Evolutionary conservation across 805 yeast species (phyloP).

Genomic region (Schwanniomyces yamadae): DNA sequence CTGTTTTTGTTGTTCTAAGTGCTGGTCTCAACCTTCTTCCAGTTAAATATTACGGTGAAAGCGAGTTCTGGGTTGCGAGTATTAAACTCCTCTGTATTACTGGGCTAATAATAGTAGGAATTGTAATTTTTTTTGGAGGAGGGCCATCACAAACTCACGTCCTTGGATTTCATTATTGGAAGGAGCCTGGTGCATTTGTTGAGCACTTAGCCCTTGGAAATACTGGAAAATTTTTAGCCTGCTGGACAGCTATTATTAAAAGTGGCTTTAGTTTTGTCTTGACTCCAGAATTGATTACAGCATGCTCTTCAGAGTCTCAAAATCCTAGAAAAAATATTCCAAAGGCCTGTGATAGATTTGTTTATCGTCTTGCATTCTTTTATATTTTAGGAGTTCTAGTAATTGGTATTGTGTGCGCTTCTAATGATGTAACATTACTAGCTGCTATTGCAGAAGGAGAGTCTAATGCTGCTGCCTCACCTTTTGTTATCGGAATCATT

Average conservation of each 20-base stretch:
- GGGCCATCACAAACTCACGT: conserved; percentile 17
- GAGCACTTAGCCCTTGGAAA: conserved; percentile 34
- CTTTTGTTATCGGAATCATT: conserved; percentile 64
- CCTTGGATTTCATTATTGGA: conserved; percentile 23
- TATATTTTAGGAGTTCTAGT: conserved; percentile 17
- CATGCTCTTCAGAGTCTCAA: conserved; percentile 52
- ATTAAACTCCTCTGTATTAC: conserved; percentile 18
- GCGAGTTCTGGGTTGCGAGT: conserved; percentile 20
- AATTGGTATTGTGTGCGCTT: conserved; percentile 25
- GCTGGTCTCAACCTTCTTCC: conserved; percentile 17
- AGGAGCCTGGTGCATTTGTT: conserved; percentile 21
- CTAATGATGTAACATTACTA: conserved; percentile 17
- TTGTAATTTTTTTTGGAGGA: conserved; percentile 24
- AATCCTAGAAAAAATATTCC: conserved; percentile 60
- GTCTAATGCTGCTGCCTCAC: conserved; percentile 50
- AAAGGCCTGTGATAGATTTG: conserved; percentile 55
- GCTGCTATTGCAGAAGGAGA: conserved; percentile 16
- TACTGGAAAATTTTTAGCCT: conserved; percentile 59
- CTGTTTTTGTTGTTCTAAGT: conserved; percentile 31
- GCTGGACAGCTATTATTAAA: conserved; percentile 59
- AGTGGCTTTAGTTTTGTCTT: conserved; percentile 61
- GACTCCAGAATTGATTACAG: conserved; percentile 48
- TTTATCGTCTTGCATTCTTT: conserved; percentile 43
- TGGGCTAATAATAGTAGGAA: conserved; percentile 19
- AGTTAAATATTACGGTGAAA: conserved; percentile 21